These are phyloP conservation scores for Scheffersomyces ergatensis DNA, from an alignment of 805 yeast genomes.

Conservation along the genomic window DNA sequence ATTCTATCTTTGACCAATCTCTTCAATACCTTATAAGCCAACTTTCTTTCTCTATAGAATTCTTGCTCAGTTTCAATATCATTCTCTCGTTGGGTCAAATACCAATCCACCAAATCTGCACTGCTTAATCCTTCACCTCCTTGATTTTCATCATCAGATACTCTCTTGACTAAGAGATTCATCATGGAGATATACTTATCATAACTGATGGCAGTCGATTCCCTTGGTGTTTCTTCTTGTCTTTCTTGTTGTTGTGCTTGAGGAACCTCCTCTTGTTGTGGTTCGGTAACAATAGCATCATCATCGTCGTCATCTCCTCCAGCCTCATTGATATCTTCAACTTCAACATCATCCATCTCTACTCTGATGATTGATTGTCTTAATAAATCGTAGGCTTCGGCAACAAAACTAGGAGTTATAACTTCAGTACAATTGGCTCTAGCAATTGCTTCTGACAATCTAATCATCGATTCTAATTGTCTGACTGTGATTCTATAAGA, in stretches of 20 bases:
- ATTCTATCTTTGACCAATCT: constrained; percentile 83
- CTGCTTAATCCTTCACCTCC: constrained; percentile 63
- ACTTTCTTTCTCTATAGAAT: constrained; percentile 64
- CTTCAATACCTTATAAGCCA: constrained; percentile 77
- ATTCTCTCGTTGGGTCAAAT: constrained; percentile 69
- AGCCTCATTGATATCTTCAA: constrained; percentile 60
- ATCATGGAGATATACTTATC: constrained; percentile 85
- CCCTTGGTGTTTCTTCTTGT: constrained; percentile 11
- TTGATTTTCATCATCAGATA: constrained; percentile 54
- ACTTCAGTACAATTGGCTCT: constrained; percentile 93
- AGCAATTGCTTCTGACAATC: constrained; percentile 94
- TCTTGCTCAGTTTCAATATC: constrained; percentile 68
- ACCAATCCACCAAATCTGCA: constrained; percentile 74
- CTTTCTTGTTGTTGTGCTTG: constrained; percentile 8
- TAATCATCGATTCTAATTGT: constrained; percentile 90
- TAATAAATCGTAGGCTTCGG: constrained; percentile 87
- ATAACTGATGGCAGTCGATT: constrained; percentile 59
- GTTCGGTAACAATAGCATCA: constrained; percentile 6
- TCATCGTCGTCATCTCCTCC: constrained; percentile 12
- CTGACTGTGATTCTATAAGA: constrained; percentile 95
- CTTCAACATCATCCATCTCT: constrained; percentile 87
- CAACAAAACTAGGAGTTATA: constrained; percentile 79
- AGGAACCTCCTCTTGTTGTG: neutral
- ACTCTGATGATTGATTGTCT: constrained; percentile 91
- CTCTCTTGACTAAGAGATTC: constrained; percentile 67